These are phyloP conservation scores for Nowakowskiella sp. DNA, from an alignment of 192 early-diverging fungal genomes.

Conservation along the genomic window DNA sequence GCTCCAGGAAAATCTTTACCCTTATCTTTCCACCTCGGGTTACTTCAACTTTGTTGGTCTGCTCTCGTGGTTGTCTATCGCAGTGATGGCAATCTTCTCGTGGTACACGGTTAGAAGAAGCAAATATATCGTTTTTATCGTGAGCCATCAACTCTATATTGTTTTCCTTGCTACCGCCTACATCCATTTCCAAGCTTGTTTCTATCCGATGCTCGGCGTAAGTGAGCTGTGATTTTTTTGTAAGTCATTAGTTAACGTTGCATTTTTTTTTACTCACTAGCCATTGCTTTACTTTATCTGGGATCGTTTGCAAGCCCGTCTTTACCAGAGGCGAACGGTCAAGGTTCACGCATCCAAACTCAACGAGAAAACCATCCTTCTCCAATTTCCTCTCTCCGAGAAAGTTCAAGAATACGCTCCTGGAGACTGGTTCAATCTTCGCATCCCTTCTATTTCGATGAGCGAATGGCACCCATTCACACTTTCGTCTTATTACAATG, in stretches of 20 bases:
- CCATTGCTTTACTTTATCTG: constrained; percentile 15
- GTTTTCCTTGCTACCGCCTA: constrained; percentile 4
- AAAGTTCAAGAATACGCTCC: constrained; percentile 7
- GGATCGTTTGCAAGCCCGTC: constrained; percentile 1
- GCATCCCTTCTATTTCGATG: constrained; percentile 3
- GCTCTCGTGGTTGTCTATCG: constrained; percentile 11
- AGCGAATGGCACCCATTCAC: constrained; percentile 19
- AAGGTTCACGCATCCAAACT: neutral
- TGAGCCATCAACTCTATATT: constrained; percentile 16
- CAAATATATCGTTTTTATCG: constrained; percentile 10
- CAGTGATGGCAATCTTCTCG: constrained; percentile 9
- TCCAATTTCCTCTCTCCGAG: neutral
- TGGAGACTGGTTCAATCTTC: constrained; percentile 17
- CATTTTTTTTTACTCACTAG: too few species aligned
- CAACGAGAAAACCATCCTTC: neutral
- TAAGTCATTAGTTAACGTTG: too few species aligned
- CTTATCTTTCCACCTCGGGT: neutral
- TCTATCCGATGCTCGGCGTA: constrained; percentile 7
- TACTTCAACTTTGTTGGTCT: constrained; percentile 13
- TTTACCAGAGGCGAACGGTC: neutral
- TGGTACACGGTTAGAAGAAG: constrained; percentile 6
- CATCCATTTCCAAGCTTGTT: constrained; percentile 4
- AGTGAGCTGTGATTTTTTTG: too few species aligned
- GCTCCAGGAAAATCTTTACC: constrained; percentile 1
- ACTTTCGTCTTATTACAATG: constrained; percentile 1